Evolutionary conservation across 1,139 yeast genomes (phyloP).

Genomic region (Yamadazyma kanchanaburiensis): DNA sequence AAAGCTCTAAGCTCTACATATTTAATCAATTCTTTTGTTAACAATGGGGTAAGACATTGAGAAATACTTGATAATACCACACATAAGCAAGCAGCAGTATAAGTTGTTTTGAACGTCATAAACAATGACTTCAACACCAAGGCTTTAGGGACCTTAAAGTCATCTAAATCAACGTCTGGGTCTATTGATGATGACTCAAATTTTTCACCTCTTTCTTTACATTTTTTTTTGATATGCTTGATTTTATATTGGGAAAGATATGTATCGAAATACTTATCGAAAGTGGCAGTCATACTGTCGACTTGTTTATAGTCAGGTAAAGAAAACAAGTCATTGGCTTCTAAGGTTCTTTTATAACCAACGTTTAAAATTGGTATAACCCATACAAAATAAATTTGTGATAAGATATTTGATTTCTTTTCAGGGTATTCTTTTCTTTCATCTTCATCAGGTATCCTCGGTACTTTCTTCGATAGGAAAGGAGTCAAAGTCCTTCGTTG

Average conservation of each 20-base stretch:
- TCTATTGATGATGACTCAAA: conserved; percentile 16
- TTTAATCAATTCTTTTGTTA: conserved; percentile 25
- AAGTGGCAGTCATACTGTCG: conserved; percentile 35
- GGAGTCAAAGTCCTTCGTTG: conserved; percentile 11
- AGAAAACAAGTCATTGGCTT: conserved; percentile 58
- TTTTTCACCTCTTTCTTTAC: conserved; percentile 25
- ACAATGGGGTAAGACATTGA: conserved; percentile 25
- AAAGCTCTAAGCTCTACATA: conserved; percentile 24
- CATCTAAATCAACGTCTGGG: conserved; percentile 24
- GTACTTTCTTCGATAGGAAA: conserved; percentile 27
- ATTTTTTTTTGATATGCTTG: conserved; percentile 20
- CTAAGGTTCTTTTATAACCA: conserved; percentile 67
- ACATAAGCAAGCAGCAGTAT: conserved; percentile 19
- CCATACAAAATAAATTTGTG: conserved; percentile 52
- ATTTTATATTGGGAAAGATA: conserved; percentile 25
- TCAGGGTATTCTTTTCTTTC: conserved; percentile 38
- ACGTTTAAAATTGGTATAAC: conserved; percentile 51
- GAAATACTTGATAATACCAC: conserved; percentile 19
- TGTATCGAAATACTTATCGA: conserved; percentile 27
- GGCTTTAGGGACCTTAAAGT: conserved; percentile 19
- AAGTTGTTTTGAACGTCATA: conserved; percentile 26
- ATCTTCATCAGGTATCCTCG: conserved; percentile 49
- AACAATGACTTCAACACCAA: conserved; percentile 19
- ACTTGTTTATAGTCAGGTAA: conserved; percentile 52
- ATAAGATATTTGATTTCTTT: conserved; percentile 24